phyloP scores from a whole-genome alignment of 148 eudicot genomes.

The Agrostemma githago region DNA sequence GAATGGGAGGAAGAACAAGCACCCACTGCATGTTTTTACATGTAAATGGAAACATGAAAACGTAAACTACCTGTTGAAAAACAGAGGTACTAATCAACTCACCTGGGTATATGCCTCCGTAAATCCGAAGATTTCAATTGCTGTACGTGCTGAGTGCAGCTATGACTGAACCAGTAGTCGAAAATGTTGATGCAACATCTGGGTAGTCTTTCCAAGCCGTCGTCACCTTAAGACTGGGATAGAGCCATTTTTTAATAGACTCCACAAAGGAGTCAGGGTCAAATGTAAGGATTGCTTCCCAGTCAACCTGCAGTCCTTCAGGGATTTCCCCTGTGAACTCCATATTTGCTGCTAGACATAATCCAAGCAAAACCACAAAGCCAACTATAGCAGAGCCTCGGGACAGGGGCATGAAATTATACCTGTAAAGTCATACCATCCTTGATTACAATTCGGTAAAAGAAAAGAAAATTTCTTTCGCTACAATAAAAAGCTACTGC shows the following conservation, averaged over 20 bases:
- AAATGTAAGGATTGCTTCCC: slow-evolving; percentile 80
- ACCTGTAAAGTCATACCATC: slow-evolving; percentile 49
- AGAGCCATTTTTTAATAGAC: slow-evolving; percentile 82
- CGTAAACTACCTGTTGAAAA: background rate
- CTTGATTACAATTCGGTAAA: background rate
- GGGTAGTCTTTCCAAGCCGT: slow-evolving; percentile 91
- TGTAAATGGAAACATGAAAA: too few species aligned
- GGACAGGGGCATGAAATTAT: slow-evolving; percentile 91
- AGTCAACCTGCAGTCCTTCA: slow-evolving; percentile 78
- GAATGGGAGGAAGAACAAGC: background rate
- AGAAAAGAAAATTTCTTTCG: background rate
- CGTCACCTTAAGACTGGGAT: slow-evolving; percentile 68
- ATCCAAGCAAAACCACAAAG: slow-evolving; percentile 76
- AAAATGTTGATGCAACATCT: slow-evolving; percentile 75
- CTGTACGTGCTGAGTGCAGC: slow-evolving; percentile 87
- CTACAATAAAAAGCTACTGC: background rate
- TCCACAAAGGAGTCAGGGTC: slow-evolving; percentile 62
- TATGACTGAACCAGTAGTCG: slow-evolving; percentile 82
- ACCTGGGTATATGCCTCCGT: slow-evolving; percentile 11
- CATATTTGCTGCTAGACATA: slow-evolving; percentile 94
- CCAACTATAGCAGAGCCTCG: slow-evolving; percentile 89
- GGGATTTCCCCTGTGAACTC: slow-evolving; percentile 95
- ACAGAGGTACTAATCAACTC: background rate
- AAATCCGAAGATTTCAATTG: slow-evolving; percentile 31
- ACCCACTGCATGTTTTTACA: background rate